These are phyloP conservation scores for Fusarium longipes DNA, from an alignment of 2,329 filamentous ascomycete species.

Conservation along the genomic window DNA sequence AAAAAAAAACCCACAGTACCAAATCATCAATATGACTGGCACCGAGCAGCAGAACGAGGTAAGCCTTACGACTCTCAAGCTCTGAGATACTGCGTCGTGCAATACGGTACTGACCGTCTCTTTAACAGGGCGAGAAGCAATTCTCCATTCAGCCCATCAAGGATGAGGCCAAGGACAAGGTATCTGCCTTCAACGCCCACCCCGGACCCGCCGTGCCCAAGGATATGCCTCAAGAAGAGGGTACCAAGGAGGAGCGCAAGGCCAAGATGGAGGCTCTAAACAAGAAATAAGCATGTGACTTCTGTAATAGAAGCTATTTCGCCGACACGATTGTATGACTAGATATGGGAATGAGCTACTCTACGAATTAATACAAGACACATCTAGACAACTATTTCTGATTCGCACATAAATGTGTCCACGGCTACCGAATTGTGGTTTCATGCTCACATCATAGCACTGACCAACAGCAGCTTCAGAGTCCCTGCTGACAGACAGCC, in stretches of 20 bases:
- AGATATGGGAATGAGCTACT: conserved; percentile 18
- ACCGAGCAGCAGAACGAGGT: conserved; percentile 50
- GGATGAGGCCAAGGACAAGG: conserved; percentile 57
- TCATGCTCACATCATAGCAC: conserved; percentile 31
- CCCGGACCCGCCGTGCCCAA: conserved; percentile 69
- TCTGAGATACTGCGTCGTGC: not conserved
- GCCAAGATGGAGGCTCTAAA: conserved; percentile 75
- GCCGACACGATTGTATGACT: conserved; percentile 40
- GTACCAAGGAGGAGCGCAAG: conserved; percentile 75
- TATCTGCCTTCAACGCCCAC: conserved; percentile 64
- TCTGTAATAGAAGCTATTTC: not conserved
- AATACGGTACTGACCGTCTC: conserved; percentile 15
- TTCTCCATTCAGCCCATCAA: conserved; percentile 60
- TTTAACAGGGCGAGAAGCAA: conserved; percentile 55
- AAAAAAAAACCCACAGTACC: conserved; percentile 13
- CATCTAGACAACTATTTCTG: conserved; percentile 14
- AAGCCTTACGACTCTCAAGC: not conserved
- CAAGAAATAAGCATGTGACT: conserved; percentile 54
- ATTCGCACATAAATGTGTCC: not conserved
- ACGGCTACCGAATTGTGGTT: conserved; percentile 2
- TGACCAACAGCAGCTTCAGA: conserved; percentile 27
- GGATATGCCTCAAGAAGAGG: conserved; percentile 66
- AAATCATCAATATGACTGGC: conserved; percentile 44
- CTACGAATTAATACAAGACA: conserved; percentile 24
- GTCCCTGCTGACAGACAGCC: conserved; percentile 21